Conservation (phyloP, 495 filamentous ascomycete genomes). For the Penicillium fimorum region DNA sequence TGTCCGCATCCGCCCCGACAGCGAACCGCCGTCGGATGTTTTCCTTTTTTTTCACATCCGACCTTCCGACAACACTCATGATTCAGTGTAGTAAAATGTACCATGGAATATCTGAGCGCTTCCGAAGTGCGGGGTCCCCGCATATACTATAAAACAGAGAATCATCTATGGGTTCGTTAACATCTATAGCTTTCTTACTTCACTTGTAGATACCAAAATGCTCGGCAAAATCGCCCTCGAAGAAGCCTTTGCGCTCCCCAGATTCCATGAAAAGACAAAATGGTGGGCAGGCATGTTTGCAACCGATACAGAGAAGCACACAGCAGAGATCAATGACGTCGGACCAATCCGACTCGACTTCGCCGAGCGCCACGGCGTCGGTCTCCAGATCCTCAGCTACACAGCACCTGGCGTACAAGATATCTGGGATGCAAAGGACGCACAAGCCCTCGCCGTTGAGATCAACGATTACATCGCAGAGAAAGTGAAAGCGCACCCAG, state of each 20-base stretch:
- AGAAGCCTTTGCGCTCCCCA: conserved; percentile 51
- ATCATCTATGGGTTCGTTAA: background rate
- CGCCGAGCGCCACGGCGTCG: conserved; percentile 59
- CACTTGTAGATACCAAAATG: conserved; percentile 32
- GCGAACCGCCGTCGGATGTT: conserved; percentile 8
- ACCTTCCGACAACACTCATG: background rate
- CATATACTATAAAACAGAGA: conserved; percentile 6
- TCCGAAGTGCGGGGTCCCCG: conserved; percentile 12
- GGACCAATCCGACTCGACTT: conserved; percentile 48
- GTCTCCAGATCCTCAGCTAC: conserved; percentile 58
- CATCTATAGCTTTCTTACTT: background rate
- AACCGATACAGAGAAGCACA: conserved; percentile 43
- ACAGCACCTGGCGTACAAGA: conserved; percentile 59
- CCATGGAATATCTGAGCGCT: background rate
- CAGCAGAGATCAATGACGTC: conserved; percentile 49
- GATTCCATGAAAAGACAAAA: conserved; percentile 46
- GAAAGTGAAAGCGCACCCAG: conserved; percentile 48
- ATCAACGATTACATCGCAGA: conserved; percentile 60
- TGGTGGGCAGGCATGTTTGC: conserved; percentile 49
- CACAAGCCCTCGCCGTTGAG: conserved; percentile 44
- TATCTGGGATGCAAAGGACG: conserved; percentile 48
- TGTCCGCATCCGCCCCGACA: conserved; percentile 6
- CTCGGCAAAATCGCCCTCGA: conserved; percentile 53
- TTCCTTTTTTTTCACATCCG: conserved; percentile 1
- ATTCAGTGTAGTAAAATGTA: too few species aligned